phyloP scores from a whole-genome alignment of 1,284 basidiomycete species.

The Tilletiopsis washingtonensis region DNA sequence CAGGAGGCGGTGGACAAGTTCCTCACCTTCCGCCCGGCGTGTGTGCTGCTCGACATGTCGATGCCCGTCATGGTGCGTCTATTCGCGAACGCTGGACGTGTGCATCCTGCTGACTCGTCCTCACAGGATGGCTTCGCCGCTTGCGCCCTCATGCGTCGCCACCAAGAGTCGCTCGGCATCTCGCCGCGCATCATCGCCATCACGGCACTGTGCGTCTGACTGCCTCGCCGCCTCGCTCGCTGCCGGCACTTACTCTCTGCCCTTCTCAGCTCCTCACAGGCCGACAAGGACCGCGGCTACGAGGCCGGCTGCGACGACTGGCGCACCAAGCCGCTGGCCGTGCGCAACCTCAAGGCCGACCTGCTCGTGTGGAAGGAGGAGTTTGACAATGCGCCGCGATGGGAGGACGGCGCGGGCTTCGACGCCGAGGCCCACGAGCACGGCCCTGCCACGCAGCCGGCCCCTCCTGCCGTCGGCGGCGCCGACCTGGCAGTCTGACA shows the following conservation, averaged over 20 bases:
- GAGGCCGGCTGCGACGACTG: conserved; percentile 28
- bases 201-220: conserved; percentile 32
- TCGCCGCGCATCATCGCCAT: conserved; percentile 28
- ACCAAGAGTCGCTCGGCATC: conserved; percentile 2
- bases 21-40: conserved; percentile 18
- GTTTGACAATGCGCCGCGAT: too few species aligned
- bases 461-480: too few species aligned
- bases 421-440: too few species aligned
- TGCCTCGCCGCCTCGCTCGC: too few species aligned
- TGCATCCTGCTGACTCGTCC: too few species aligned
- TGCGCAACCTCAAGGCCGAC: conserved; percentile 4
- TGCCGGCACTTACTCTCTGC: too few species aligned
- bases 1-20: conserved; percentile 29
- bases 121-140: conserved; percentile 38
- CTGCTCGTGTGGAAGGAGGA: conserved; percentile 5
- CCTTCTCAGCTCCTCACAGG: too few species aligned
- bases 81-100: too few species aligned
- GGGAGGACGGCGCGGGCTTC: too few species aligned
- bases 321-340: conserved; percentile 31
- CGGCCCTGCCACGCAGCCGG: too few species aligned
- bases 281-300: conserved; percentile 25
- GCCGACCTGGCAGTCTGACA: too few species aligned
- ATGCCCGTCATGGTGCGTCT: conserved; percentile 24
- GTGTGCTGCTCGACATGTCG: conserved; percentile 36
- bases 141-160: conserved; percentile 25